Evolutionary conservation across 257 asterid genomes (phyloP), one percentile per base, ranked within the genome.

Genomic region (Ballota nigra): DNA sequence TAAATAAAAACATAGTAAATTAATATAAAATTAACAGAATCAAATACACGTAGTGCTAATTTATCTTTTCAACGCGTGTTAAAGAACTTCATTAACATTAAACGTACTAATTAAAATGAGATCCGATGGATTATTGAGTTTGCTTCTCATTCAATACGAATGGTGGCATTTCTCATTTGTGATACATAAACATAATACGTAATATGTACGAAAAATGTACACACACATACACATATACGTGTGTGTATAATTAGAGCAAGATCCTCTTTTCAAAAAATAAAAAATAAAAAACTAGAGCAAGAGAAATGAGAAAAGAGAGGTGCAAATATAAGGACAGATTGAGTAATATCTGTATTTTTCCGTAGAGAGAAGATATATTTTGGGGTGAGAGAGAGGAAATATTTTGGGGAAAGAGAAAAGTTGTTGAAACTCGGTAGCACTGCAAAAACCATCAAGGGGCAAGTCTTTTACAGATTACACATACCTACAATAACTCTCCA

Each of bases 391-490:
- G 9, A 47, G 40, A 34, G 10, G 38, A 18, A 28, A 57, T 57
- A 57, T 63, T 72, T 63, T n/a, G 11, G 41, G 71, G 61, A 66
- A n/a, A 63, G 61, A 29, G 6, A 51, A 33, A 41, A 65, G 49
- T 73, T 73, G 41, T 34, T 78, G 83, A 81, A 78, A 81, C 78
- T 73, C 78, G 72, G 73, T 40, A 60, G 12, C 73, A 72, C 81
- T 69, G 79, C 79, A 63, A 69, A 76, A 72, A 59, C 78, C 82
- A 81, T 81, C 72, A 34, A 70, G 74, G n/a, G 64, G 75, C 74
- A 38, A 63, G 74, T 62, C 59, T 38, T 61, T 18, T 53, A 3
- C 60, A 19, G 16, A 53, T 53, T 41, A 28, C 43, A 69, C 75
- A 41, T 36, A 36, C 73, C 55, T 41, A 34, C 74, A 75, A 61